A percentile compares a stretch with the other conserved stretches of the same genome.
Evolutionary conservation across 2,329 filamentous ascomycete species (phyloP).

Genomic region (Aspergillus piperis): DNA sequence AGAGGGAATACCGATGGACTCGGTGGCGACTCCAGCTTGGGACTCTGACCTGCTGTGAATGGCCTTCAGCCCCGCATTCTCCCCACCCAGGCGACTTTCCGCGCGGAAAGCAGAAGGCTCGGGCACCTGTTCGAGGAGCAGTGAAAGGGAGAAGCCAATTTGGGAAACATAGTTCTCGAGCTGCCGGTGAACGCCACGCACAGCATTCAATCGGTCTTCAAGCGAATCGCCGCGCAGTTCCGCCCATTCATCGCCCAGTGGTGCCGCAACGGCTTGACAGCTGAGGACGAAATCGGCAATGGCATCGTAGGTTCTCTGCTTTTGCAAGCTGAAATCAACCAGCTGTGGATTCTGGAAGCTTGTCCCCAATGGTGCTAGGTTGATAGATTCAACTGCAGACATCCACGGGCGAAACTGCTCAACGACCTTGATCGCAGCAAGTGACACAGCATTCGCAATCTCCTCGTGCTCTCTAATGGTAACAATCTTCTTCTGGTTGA

Average conservation of each 20-base stretch:
- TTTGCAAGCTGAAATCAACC: constrained; percentile 83
- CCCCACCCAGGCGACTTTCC: constrained; percentile 35
- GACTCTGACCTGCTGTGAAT: constrained; percentile 36
- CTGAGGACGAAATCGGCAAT: constrained; percentile 84
- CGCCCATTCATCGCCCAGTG: constrained; percentile 92
- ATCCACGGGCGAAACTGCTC: constrained; percentile 91
- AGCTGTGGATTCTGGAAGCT: constrained; percentile 82
- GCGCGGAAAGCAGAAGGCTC: constrained; percentile 52
- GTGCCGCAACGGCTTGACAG: constrained; percentile 89
- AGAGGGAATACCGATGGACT: constrained; percentile 49
- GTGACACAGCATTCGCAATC: constrained; percentile 80
- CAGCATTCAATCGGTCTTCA: constrained; percentile 80
- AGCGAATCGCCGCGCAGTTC: constrained; percentile 87
- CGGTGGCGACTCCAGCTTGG: constrained; percentile 38
- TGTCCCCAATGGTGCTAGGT: constrained; percentile 75
- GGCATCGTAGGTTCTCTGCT: constrained; percentile 91
- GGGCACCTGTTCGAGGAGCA: constrained; percentile 79
- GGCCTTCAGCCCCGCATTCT: constrained; percentile 27
- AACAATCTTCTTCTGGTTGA: constrained; percentile 82
- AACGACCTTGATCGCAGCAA: constrained; percentile 74
- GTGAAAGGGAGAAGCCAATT: constrained; percentile 81
- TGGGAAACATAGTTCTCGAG: constrained; percentile 85
- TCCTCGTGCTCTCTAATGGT: constrained; percentile 75
- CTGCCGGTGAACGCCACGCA: constrained; percentile 73
- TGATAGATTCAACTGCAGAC: constrained; percentile 85